Evolutionary conservation across 2,329 filamentous ascomycete species (phyloP), one percentile per base, ranked within the genome.

Genomic region (Phialocephala sp.): DNA sequence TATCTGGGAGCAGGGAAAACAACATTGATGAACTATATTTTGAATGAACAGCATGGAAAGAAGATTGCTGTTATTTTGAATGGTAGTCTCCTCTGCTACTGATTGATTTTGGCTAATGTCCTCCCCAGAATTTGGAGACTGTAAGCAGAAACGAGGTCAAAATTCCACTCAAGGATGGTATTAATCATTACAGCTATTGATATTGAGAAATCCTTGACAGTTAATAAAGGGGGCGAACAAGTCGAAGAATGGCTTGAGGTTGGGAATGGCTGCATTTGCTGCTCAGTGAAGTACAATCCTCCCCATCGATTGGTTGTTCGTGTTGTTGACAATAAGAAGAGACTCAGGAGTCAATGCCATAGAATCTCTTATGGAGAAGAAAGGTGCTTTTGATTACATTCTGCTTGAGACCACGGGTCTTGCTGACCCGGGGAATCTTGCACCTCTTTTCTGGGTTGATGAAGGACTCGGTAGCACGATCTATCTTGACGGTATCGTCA

Each of bases 41-140:
- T 99, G 60, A 97, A 91, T 35, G 93, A 94, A 65, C 90, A 94
- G 67, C 95, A 99, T 84, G 94, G 94, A 77, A 98, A 98, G 84
- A 97, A 93, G 75, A 95, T 99, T 77, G 95, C 95, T 12, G 95
- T 99, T 15, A 98, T 99, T 64, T 87, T 99, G 82, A 99, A 99
- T 78, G 93, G 92, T 82, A 68, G 74, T 76, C 77, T 83, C 67
- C 35, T 39, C 60, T 24, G 18, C 18, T 24, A 22, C 20, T 35
- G 32, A 15, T 20, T 50, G 3, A 54, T 59, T 35, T 62, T 69
- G 18, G 50, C 68, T 72, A 64, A 71, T 35, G 11, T 37, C n/a
- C 41, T 50, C 47, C 63, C 27, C 70, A 92, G 91, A 94, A 79
- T 94, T 94, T 77, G 91, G 91, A 65, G 89, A 93, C 73, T 93